Evolutionary conservation across 2,329 filamentous ascomycete species (phyloP).

Genomic region (Elsinoe arachidis): DNA sequence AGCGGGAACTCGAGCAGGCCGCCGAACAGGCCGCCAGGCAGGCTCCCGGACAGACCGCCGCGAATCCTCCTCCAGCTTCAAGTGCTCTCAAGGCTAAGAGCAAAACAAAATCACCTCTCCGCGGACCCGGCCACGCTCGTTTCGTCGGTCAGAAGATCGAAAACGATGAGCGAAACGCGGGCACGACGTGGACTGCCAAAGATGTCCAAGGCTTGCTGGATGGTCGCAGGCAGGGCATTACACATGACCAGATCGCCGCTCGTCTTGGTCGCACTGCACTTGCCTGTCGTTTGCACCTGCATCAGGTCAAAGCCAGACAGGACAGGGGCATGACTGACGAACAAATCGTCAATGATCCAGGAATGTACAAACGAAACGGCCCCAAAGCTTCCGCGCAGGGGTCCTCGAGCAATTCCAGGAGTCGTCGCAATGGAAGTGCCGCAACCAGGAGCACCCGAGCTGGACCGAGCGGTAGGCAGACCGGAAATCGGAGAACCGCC

Average conservation of each 20-base stretch:
- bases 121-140: not conserved
- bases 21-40: too few relatives aligned
- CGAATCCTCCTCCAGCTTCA: too few relatives aligned
- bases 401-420: too few relatives aligned
- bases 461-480: too few relatives aligned
- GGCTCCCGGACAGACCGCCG: too few relatives aligned
- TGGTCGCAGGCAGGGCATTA: not conserved
- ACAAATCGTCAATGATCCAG: not conserved
- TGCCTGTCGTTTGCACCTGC: not conserved
- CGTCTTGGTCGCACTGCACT: not conserved
- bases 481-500: too few relatives aligned
- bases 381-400: too few relatives aligned
- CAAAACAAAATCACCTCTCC: too few relatives aligned
- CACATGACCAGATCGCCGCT: not conserved
- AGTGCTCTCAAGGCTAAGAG: too few relatives aligned
- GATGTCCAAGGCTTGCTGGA: not conserved
- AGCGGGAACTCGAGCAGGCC: too few relatives aligned
- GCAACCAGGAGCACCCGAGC: too few relatives aligned
- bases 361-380: not conserved
- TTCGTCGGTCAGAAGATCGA: constrained; percentile 2
- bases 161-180: not conserved
- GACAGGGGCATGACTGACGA: not conserved
- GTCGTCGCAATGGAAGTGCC: too few relatives aligned
- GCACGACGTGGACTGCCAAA: not conserved
- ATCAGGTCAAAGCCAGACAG: not conserved